Base-by-base conservation (phyloP, 441 rosid species). In the Raphanus hybrid region DNA sequence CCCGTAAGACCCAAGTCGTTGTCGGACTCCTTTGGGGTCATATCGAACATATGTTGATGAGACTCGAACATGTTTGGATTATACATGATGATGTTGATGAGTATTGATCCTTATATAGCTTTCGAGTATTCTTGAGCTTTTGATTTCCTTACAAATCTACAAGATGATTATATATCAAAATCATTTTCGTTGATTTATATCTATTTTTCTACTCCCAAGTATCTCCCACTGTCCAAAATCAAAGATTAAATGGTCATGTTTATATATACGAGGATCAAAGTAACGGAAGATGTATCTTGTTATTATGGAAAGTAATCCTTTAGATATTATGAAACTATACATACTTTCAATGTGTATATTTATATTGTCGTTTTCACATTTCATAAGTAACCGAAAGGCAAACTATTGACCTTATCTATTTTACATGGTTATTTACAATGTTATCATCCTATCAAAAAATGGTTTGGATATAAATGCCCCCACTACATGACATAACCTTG, bases 41-140 rank as follows among this genome's bases (percentile, higher is more conserved):
- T 87, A 68, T 89, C 94, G 39, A 91, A 86, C 67, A 86, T 70
- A 64, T 74, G 83, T 41, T 41, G 48, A 77, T 85, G 83, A 16
- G 70, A 20, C 43, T 91, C 97, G 50, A 86, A 87, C 87, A 89
- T 78, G 83, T 85, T 85, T 78, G 90, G 81, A 76, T 89, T 90
- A 75, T 88, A 87, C 89, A 87, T 85, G 39, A 50, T 71, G 75
- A 86, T 86, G 29, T 23, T 59, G 67, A 61, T 62, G 67, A 70
- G 48, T 41, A 41, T 75, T 81, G 68, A 29, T 79, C 81, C 26
- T 62, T 70, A 50, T 64, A 57, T 37, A 3, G 23, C 58, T 18
- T 27, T 16, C 32, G 18, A 18, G 14, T 58, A 20, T 8, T 4
- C n/a, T 60, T 70, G 8, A 60, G 9, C 26, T 62, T 63, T 63